Evolutionary conservation across 805 yeast species (phyloP).

Genomic region (Cyberlindnera mycetangii): DNA sequence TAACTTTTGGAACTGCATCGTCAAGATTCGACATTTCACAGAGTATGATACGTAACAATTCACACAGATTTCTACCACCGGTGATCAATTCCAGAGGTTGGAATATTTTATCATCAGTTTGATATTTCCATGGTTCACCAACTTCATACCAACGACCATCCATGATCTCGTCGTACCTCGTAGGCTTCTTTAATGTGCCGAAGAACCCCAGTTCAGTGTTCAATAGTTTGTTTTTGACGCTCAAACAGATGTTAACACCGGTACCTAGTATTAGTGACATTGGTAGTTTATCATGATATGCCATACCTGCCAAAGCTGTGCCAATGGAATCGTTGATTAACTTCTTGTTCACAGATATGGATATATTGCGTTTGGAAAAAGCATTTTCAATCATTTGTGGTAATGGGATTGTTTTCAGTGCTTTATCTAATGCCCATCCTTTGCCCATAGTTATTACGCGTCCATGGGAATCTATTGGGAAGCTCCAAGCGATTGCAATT

Average conservation of each 20-base stretch:
- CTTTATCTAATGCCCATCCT: conserved; percentile 47
- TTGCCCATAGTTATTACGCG: conserved; percentile 54
- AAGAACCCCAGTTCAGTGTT: conserved; percentile 58
- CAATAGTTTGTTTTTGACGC: conserved; percentile 30
- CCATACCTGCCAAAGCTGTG: conserved; percentile 40
- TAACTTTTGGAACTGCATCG: neutral
- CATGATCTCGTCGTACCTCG: conserved; percentile 39
- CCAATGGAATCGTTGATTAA: conserved; percentile 68
- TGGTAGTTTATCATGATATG: conserved; percentile 29
- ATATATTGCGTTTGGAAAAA: conserved; percentile 22
- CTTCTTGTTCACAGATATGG: conserved; percentile 41
- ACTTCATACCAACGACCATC: conserved; percentile 30
- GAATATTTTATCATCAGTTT: conserved; percentile 30
- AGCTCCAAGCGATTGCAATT: conserved; percentile 55
- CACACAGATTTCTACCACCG: conserved; percentile 56
- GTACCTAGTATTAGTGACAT: conserved; percentile 68
- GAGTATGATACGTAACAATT: conserved; percentile 43
- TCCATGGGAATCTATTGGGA: conserved; percentile 45
- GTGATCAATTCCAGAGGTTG: conserved; percentile 58
- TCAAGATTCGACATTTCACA: conserved; percentile 27
- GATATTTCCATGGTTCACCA: conserved; percentile 4
- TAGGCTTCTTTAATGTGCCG: conserved; percentile 39
- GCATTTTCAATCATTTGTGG: conserved; percentile 38
- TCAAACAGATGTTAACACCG: conserved; percentile 55
- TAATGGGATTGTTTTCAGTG: conserved; percentile 40